phyloP scores from a whole-genome alignment of 768 basidiomycete species.

The Gelatoporia subvermispora region DNA sequence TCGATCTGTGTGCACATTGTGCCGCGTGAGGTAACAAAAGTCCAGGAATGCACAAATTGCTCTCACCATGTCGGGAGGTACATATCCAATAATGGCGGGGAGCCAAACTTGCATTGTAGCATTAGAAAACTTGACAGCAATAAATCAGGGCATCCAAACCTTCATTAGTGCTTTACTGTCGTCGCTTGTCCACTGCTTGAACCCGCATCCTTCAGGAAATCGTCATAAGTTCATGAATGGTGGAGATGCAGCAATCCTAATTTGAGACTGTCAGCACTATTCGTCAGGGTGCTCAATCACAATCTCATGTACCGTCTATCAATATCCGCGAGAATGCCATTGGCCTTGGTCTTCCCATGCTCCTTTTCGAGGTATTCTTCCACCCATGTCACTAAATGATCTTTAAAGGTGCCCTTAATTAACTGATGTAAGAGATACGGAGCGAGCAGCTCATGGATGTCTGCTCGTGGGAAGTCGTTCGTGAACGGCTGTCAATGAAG shows the following conservation, averaged over 20 bases:
- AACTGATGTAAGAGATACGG: conserved; percentile 29
- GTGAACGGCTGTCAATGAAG: conserved; percentile 37
- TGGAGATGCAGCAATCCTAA: conserved; percentile 13
- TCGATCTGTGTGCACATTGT: not conserved
- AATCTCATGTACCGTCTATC: conserved; percentile 4
- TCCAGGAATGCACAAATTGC: conserved; percentile 15
- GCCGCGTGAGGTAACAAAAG: conserved; percentile 20
- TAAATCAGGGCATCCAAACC: conserved; percentile 7
- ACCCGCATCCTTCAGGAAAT: conserved; percentile 17
- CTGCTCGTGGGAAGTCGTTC: conserved; percentile 26
- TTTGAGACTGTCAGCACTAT: too few species aligned
- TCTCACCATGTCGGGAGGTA: conserved; percentile 13
- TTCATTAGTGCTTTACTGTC: conserved; percentile 25
- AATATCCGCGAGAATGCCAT: conserved; percentile 11
- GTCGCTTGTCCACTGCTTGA: conserved; percentile 24
- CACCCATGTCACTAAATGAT: conserved; percentile 32
- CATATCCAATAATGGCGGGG: conserved; percentile 13
- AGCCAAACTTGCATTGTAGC: conserved; percentile 23
- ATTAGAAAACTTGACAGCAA: not conserved
- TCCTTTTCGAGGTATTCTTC: conserved; percentile 18
- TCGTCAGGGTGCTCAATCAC: too few species aligned
- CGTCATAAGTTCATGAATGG: conserved; percentile 12
- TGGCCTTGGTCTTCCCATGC: conserved; percentile 1
- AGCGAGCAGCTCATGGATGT: conserved; percentile 27
- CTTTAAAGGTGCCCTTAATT: too few species aligned